A percentile compares a stretch with the other conserved stretches of the same genome.
Evolutionary conservation across 352 stramenopile species (phyloP).

Genomic region (Phytopythium oedochilum): DNA sequence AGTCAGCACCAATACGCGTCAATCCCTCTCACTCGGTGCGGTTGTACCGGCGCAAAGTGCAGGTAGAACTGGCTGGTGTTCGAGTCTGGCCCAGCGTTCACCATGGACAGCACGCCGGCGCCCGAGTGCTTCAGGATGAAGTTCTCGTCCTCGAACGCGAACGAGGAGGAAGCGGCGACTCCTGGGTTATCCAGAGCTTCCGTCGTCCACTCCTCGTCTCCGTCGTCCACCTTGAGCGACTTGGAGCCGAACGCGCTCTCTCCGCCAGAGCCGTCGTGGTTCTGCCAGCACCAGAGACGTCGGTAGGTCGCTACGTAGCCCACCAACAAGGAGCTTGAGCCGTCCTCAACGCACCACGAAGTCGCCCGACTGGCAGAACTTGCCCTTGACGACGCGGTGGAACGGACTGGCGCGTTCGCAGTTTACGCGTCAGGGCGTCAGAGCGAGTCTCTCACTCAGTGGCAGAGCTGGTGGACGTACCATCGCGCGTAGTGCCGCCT

Average conservation of each 20-base stretch:
- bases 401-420: too few species aligned
- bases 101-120: constrained; percentile 91
- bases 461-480: too few species aligned
- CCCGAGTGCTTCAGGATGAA: constrained; percentile 90
- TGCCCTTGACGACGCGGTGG: constrained; percentile 89
- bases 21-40: not conserved
- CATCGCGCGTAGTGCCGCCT: constrained; percentile 47
- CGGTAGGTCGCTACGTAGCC: not conserved
- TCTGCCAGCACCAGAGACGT: constrained; percentile 33
- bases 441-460: too few species aligned
- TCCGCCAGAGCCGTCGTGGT: constrained; percentile 70
- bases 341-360: constrained; percentile 67
- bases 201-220: constrained; percentile 3
- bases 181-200: not conserved
- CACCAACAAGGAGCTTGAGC: too few species aligned
- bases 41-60: constrained; percentile 37
- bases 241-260: constrained; percentile 83
- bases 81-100: constrained; percentile 92
- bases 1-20: too few species aligned
- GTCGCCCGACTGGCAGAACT: constrained; percentile 91
- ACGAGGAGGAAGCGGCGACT: not conserved
- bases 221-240: not conserved
- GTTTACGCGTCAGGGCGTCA: too few species aligned
- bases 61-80: constrained; percentile 98
- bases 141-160: constrained; percentile 92